A percentile compares a stretch with the other conserved stretches of the same genome.
Conservation (phyloP, 495 filamentous ascomycete species). For the Podospora fimiseda region DNA sequence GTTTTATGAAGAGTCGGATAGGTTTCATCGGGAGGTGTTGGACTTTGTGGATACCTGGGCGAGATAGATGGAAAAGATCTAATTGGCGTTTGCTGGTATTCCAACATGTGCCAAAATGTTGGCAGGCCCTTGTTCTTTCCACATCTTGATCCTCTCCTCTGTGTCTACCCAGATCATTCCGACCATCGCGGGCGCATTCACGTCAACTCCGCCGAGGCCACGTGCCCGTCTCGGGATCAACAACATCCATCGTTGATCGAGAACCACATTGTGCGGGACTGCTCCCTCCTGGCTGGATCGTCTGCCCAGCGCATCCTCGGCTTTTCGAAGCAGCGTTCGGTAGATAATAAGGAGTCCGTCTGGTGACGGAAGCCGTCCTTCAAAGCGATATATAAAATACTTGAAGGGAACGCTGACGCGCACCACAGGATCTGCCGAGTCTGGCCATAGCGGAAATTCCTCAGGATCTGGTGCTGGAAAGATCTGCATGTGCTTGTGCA, state of each 20-base stretch:
- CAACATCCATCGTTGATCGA: slow-evolving; percentile 35
- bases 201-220: slow-evolving; percentile 19
- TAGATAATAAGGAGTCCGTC: slow-evolving; percentile 19
- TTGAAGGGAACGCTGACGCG: slow-evolving; percentile 7
- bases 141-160: slow-evolving; percentile 27
- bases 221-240: slow-evolving; percentile 30
- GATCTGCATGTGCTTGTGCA: slow-evolving; percentile 42
- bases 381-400: slow-evolving; percentile 14
- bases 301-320: slow-evolving; percentile 12
- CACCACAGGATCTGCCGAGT: slow-evolving; percentile 1
- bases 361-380: slow-evolving; percentile 5
- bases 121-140: slow-evolving; percentile 16
- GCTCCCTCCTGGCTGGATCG: slow-evolving; percentile 6
- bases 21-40: slow-evolving; percentile 35
- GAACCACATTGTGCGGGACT: slow-evolving; percentile 36
- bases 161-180: slow-evolving; percentile 31
- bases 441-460: slow-evolving; percentile 13
- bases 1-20: slow-evolving; percentile 41
- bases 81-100: slow-evolving; percentile 4
- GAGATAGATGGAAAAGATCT: background rate
- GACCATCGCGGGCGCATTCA: slow-evolving; percentile 37
- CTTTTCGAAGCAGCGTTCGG: slow-evolving; percentile 20
- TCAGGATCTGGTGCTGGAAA: slow-evolving; percentile 20
- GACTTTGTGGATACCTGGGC: slow-evolving; percentile 21
- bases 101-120: slow-evolving; percentile 12